Base-by-base conservation (phyloP, 768 basidiomycete species). In the Cystobasidium onofrii region DNA sequence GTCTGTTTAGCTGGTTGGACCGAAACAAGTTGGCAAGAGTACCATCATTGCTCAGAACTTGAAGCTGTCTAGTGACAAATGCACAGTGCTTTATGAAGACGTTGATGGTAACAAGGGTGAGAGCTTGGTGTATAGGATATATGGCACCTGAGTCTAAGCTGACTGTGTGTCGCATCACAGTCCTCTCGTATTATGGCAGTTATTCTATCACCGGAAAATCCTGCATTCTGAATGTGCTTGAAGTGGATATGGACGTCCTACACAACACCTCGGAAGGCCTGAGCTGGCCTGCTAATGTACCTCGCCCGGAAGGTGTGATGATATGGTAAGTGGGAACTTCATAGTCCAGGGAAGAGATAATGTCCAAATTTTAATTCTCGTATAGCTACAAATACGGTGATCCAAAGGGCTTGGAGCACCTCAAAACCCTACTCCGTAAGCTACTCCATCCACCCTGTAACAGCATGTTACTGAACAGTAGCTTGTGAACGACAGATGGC, bases 11-110 rank as follows among this genome's bases (percentile, higher is more conserved):
- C 87, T 98, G 39, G 84, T 94, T 44, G 95, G 95, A 17, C 85
- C 86, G 15, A 81, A 84, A 44, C 86, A 87, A 39, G 92, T 90
- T 74, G 95, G 94, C 74, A 97, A 97, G 82, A 88, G 90, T 0
- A 86, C 87, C 1, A 85, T 91, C 63, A 90, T 96, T 75, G 83
- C 84, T 41, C 88, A 88, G 79, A 92, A 91, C 13, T 83, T 92
- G 70, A 87, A 86, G 75, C 64, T 63, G 1, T 41, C 67, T 27
- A 10, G 55, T 36, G 25, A 60, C 20, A 67, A 6, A 29, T 76
- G 76, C 2, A 34, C 63, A 0, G 65, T 76, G 2, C 33, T 77
- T 4, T 52, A 69, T 1, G 66, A 76, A 20, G 70, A 78, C 12
- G 77, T 63, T n/a, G 74, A 73, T 6, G 76, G 76, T 0, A 76